These are phyloP conservation scores for Rubia tinctorum DNA, from an alignment of 305 asterid species.

Conservation along the genomic window DNA sequence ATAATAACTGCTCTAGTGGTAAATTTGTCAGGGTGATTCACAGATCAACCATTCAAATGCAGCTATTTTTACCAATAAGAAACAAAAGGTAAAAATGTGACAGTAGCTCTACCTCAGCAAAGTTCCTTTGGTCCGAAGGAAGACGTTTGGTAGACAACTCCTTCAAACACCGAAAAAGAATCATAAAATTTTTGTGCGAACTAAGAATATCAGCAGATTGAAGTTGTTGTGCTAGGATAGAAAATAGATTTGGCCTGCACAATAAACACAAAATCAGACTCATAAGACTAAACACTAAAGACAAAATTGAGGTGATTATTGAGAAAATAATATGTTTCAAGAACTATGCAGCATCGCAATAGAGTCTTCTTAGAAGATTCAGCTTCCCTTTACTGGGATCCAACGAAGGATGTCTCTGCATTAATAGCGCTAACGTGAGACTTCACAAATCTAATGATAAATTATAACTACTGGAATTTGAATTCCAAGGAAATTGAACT, in stretches of 20 bases:
- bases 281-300: neutral
- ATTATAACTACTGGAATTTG: too few relatives aligned
- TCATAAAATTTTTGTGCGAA: conserved; percentile 86
- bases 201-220: conserved; percentile 81
- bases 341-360: neutral
- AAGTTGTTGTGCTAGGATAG: conserved; percentile 82
- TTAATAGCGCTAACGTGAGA: too few relatives aligned
- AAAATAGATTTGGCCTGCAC: conserved; percentile 92
- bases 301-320: neutral
- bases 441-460: too few relatives aligned
- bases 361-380: too few relatives aligned
- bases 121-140: conserved; percentile 76
- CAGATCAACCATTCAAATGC: neutral
- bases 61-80: neutral
- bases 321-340: neutral
- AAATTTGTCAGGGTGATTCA: neutral
- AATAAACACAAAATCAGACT: conserved; percentile 9
- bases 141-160: conserved; percentile 96
- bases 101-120: conserved; percentile 20
- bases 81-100: neutral
- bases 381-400: too few relatives aligned
- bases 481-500: too few relatives aligned
- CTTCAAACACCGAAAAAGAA: conserved; percentile 88
- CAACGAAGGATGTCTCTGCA: too few relatives aligned
- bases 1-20: neutral